Base-by-base conservation (phyloP, 2,329 filamentous ascomycete genomes). In the Lecanicillium sp. region DNA sequence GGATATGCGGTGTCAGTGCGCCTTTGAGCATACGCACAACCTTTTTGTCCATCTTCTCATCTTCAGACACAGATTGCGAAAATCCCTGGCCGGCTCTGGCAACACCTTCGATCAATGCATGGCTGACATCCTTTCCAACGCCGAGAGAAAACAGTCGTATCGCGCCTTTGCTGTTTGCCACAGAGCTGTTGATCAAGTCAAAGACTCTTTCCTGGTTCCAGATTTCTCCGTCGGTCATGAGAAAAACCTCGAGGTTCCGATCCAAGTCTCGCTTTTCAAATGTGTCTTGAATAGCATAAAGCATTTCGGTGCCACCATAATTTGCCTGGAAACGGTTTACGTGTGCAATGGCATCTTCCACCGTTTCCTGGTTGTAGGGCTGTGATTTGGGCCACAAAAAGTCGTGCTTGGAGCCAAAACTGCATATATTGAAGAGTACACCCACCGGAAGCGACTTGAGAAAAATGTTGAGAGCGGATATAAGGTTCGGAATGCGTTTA, bases 1-100 rank as follows among this genome's bases (percentile, higher is more conserved):
- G 69, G 32, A 84, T 64, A 45, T 85, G 80, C 0, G 80, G 79
- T 2, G 73, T 76, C 15, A 87, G 57, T 0, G 80, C 76, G 0
- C 74, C 82, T 51, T 83, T 85, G 41, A 88, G 63, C 83, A 88
- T 87, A 3, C 83, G 71, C 3, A 87, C 68, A 1, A 86, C 70
- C 52, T 83, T 83, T 45, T 63, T 72, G 48, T 83, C 76, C 58
- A 85, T 74, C 50, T 79, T 76, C 53, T 87, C 83, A 2, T 71
- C 61, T 6, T 74, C 59, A 2, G 64, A 65, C 0, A 86, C 80
- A 0, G 71, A 65, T 53, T 87, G 82, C 1, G 73, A 57, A 43
- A 80, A 78, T 3, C 75, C 75, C 15, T 70, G 69, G 2, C 75
- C 75, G 9, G 67, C 68, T 5, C 65, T 58, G 1, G 72, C 71